A percentile compares a stretch with the other conserved stretches of the same genome.
Evolutionary conservation across 306 rosid species (phyloP).

Genomic region (Lagenaria siceraria): DNA sequence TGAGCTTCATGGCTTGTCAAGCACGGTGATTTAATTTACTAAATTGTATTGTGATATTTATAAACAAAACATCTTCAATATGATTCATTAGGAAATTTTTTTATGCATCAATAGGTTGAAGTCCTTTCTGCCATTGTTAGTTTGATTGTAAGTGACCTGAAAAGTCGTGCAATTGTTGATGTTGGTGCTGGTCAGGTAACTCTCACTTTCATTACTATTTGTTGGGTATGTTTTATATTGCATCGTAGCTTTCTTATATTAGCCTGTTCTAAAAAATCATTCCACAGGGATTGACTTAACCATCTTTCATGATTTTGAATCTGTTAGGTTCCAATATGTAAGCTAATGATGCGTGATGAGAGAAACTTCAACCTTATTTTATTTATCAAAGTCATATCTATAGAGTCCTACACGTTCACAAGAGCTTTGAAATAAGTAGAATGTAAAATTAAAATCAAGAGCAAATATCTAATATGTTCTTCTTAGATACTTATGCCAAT

Average conservation of each 20-base stretch:
- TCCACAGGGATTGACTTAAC: background rate
- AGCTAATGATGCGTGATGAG: background rate
- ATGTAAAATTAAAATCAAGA: background rate
- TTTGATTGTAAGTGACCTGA: slow-evolving; percentile 33
- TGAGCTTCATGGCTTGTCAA: background rate
- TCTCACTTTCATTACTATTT: slow-evolving; percentile 8
- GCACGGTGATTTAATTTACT: background rate
- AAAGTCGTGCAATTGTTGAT: slow-evolving; percentile 48
- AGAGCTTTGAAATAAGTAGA: background rate
- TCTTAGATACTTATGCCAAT: background rate
- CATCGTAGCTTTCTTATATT: background rate
- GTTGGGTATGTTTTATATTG: slow-evolving; percentile 6
- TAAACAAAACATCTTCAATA: background rate
- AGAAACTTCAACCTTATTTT: no score
- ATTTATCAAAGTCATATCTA: no score
- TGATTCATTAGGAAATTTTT: background rate
- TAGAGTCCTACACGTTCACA: background rate
- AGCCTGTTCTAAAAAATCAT: background rate
- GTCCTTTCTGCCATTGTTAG: slow-evolving; percentile 59
- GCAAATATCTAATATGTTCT: background rate
- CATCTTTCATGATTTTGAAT: background rate
- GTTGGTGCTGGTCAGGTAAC: slow-evolving; percentile 97
- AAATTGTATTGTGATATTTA: background rate
- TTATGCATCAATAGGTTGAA: slow-evolving; percentile 41
- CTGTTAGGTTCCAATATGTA: background rate